These are phyloP conservation scores for Lichtheimia ramosa DNA, from an alignment of 371 early-diverging fungal species.

Conservation along the genomic window DNA sequence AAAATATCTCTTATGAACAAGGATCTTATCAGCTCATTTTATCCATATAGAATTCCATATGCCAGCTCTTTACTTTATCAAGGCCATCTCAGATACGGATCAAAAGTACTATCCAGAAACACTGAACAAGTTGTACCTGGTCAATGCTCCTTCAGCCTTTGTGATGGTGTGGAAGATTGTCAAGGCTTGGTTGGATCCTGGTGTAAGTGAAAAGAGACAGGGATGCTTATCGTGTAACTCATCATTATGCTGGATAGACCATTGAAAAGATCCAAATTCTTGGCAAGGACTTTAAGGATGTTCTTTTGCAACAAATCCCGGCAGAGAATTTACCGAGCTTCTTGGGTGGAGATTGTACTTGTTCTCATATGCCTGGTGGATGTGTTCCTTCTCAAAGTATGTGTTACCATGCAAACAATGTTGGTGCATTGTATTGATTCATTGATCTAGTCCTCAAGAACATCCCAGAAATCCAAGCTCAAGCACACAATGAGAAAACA, in stretches of 20 bases:
- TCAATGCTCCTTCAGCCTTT: constrained; percentile 84
- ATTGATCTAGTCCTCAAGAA: constrained; percentile 32
- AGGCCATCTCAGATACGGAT: constrained; percentile 76
- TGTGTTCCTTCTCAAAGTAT: constrained; percentile 61
- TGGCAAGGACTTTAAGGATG: constrained; percentile 64
- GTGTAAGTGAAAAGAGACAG: constrained; percentile 34
- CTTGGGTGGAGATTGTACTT: constrained; percentile 79
- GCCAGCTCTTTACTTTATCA: constrained; percentile 74
- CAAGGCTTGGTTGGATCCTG: constrained; percentile 83
- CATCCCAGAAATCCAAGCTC: constrained; percentile 25
- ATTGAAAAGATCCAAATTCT: constrained; percentile 80
- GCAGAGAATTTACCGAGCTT: constrained; percentile 75
- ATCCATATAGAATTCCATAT: constrained; percentile 63
- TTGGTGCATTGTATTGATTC: neutral
- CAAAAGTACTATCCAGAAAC: constrained; percentile 86
- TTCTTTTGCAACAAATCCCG: constrained; percentile 72
- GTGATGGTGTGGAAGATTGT: constrained; percentile 81
- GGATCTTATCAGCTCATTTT: neutral
- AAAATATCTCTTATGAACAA: neutral
- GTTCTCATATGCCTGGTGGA: constrained; percentile 80
- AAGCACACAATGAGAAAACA: constrained; percentile 28
- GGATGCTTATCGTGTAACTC: neutral
- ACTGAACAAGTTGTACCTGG: constrained; percentile 73
- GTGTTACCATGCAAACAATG: neutral
- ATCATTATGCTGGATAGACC: constrained; percentile 27